These are phyloP conservation scores for Metarhizium anisopliae DNA, from an alignment of 2,329 filamentous ascomycete genomes.

Conservation along the genomic window DNA sequence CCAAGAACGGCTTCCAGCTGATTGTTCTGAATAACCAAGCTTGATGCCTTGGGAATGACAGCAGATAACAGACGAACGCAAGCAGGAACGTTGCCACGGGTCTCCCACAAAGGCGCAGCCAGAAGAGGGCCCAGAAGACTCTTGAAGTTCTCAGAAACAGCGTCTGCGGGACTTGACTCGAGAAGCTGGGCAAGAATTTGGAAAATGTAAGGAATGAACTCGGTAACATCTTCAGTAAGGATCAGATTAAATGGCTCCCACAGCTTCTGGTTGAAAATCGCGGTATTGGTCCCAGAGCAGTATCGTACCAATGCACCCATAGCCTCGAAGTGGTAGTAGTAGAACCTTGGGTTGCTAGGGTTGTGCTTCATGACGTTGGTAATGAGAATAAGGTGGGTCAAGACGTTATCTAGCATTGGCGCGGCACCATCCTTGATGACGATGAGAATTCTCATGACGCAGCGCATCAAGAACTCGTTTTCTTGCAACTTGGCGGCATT, in stretches of 20 bases:
- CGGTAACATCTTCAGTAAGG: slow-evolving; percentile 76
- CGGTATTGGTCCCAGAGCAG: slow-evolving; percentile 55
- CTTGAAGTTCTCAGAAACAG: slow-evolving; percentile 73
- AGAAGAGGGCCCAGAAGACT: slow-evolving; percentile 70
- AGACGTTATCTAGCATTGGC: slow-evolving; percentile 65
- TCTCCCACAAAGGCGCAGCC: slow-evolving; percentile 79
- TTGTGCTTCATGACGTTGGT: slow-evolving; percentile 89
- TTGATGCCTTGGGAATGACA: slow-evolving; percentile 69
- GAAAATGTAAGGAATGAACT: slow-evolving; percentile 95
- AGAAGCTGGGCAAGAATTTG: slow-evolving; percentile 88
- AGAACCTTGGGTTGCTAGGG: slow-evolving; percentile 94
- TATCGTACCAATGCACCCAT: slow-evolving; percentile 76
- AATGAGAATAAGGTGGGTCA: slow-evolving; percentile 78
- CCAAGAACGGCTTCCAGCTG: slow-evolving; percentile 85
- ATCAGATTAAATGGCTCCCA: slow-evolving; percentile 78
- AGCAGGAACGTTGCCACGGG: slow-evolving; percentile 85
- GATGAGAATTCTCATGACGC: slow-evolving; percentile 94
- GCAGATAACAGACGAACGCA: slow-evolving; percentile 76
- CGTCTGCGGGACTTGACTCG: slow-evolving; percentile 72
- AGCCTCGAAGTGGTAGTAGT: slow-evolving; percentile 97
- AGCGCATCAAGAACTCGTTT: slow-evolving; percentile 98
- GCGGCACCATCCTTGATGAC: slow-evolving; percentile 79
- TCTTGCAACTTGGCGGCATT: slow-evolving; percentile 92
- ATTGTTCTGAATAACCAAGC: slow-evolving; percentile 65
- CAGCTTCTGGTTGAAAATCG: slow-evolving; percentile 68